Evolutionary conservation across 805 yeast species (phyloP), one percentile per base, ranked within the genome.

Genomic region (Kuraishia ogatae): DNA sequence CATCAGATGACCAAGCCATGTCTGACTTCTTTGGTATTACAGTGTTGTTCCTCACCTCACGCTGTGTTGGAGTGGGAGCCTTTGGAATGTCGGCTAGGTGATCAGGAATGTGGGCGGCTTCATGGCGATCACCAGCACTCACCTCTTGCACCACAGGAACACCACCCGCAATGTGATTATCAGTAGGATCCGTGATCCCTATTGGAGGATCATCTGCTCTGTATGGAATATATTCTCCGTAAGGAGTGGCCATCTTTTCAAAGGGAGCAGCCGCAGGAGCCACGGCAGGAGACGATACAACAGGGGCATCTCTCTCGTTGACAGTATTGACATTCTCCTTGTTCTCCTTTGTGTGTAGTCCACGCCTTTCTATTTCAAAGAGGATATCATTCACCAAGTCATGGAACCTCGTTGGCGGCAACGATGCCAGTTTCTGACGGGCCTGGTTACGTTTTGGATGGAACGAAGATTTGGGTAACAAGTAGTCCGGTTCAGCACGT

Each of bases 401-500:
- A 62, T 85, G 85, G 72, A 94, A 94, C 58, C 98, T 73, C 2
- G 84, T 68, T 52, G 84, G 83, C 1, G 97, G 94, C 56, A 94
- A 79, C 52, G 88, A 83, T 4, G 97, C 86, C 61, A 94, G 78
- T 71, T 92, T 93, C 68, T 89, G 89, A 62, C 99, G 80, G 1
- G 99, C 98, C 69, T 91, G 96, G 66, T 94, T 96, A 65, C 99
- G 81, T 66, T 91, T 92, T 49, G 96, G 92, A 69, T 94, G 99
- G 71, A 89, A 90, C 20, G 79, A 77, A 6, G 80, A 75, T 62
- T 82, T 81, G 5, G 96, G 92, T 47, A 83, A 75, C 54, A 93
- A 75, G 63, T 79, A 83, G 54, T 81, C 83, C 1, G 87, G 84
- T 60, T 80, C 81, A 29, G 79, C 75, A 53, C 79, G 73, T 46